phyloP scores from a whole-genome alignment of 164 flowering plant species.

The Vitis riparia region DNA sequence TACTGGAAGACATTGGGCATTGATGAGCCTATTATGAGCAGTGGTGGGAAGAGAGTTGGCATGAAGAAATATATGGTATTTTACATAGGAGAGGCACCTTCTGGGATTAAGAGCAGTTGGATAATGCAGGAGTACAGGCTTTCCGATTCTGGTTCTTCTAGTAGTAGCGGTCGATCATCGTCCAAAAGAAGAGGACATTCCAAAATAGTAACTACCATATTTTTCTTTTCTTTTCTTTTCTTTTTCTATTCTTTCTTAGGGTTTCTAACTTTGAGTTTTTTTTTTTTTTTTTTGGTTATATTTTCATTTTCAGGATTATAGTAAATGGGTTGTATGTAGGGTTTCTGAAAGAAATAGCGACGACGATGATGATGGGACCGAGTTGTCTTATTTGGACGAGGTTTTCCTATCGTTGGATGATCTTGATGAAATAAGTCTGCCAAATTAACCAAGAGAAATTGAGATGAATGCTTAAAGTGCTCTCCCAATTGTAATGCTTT shows the following conservation, averaged over 20 bases:
- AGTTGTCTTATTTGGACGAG: conserved; percentile 82
- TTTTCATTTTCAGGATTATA: conserved; percentile 40
- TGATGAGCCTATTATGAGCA: conserved; percentile 52
- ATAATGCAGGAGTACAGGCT: conserved; percentile 67
- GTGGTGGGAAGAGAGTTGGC: conserved; percentile 37
- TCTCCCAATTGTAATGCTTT: no score
- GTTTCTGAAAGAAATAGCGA: conserved; percentile 47
- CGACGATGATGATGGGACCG: conserved; percentile 46
- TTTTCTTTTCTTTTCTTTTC: neutral
- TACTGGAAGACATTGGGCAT: conserved; percentile 62
- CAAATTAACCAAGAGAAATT: conserved; percentile 26
- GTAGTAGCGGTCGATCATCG: conserved; percentile 25
- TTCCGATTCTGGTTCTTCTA: conserved; percentile 26
- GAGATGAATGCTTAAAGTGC: no score
- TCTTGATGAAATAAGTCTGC: conserved; percentile 73
- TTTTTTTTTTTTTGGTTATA: neutral
- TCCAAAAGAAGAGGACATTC: conserved; percentile 36
- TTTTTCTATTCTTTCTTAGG: neutral
- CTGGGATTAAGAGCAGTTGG: conserved; percentile 55
- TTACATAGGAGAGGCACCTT: conserved; percentile 39
- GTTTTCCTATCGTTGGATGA: conserved; percentile 82
- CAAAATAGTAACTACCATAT: conserved; percentile 31
- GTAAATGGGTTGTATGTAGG: conserved; percentile 70
- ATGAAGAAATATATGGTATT: conserved; percentile 46
- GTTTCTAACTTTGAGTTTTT: neutral